phyloP scores from a whole-genome alignment of 108 stramenopile genomes.

The Fistulifera pelliculosa region DNA sequence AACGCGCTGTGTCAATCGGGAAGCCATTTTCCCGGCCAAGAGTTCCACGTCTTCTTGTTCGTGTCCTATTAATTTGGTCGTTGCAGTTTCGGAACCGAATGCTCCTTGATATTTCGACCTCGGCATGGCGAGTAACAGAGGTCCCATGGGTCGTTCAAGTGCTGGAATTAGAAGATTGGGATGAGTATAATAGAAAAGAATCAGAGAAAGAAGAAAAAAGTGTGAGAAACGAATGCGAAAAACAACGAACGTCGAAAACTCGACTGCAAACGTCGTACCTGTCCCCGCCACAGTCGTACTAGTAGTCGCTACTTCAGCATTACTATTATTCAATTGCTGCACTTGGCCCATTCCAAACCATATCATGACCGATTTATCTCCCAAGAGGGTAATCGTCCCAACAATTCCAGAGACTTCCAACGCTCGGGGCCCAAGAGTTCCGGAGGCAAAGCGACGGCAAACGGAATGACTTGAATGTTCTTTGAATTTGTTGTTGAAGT shows the following conservation, averaged over 20 bases:
- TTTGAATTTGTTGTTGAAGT: no score
- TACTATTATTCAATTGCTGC: not conserved
- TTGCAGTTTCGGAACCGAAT: conserved; percentile 25
- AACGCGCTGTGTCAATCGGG: conserved; percentile 36
- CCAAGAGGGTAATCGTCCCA: conserved; percentile 44
- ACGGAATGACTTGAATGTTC: no score
- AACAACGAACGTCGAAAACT: no score
- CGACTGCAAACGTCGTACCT: no score
- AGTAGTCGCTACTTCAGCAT: conserved; percentile 3
- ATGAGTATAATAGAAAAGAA: not conserved
- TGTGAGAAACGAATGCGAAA: no score
- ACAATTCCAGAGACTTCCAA: conserved; percentile 29
- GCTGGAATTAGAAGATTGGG: not conserved
- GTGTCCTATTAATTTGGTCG: conserved; percentile 58
- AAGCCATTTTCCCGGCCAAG: conserved; percentile 50
- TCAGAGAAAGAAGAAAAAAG: not conserved
- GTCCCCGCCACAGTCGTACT: not conserved
- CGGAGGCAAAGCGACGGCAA: no score
- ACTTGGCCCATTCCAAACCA: conserved; percentile 61
- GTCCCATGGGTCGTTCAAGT: conserved; percentile 44
- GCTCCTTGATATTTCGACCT: conserved; percentile 32
- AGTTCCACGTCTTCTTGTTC: conserved; percentile 54
- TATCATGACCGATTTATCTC: conserved; percentile 49
- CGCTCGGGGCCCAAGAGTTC: no score
- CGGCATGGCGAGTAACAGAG: conserved; percentile 56